These are phyloP conservation scores for Candida jianshihensis DNA, from an alignment of 805 yeast genomes.

Conservation along the genomic window DNA sequence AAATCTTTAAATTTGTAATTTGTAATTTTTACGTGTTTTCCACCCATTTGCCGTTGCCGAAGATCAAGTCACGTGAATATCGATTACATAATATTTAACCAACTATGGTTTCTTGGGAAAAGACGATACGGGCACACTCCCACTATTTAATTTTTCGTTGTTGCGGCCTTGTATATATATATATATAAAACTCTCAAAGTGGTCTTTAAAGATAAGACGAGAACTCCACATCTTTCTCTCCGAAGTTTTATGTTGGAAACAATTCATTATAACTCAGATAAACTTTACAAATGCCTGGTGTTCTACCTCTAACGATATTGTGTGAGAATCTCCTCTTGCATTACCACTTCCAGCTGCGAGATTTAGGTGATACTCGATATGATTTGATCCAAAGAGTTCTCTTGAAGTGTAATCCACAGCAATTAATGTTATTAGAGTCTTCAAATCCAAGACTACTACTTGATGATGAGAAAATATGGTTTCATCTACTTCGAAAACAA, in stretches of 20 bases:
- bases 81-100: too few species aligned
- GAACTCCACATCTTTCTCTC: background rate
- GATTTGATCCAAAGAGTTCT: slow-evolving; percentile 24
- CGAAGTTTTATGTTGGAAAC: background rate
- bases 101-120: too few species aligned
- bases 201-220: too few species aligned
- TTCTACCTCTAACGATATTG: slow-evolving; percentile 14
- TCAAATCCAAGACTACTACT: slow-evolving; percentile 26
- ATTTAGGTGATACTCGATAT: slow-evolving; percentile 27
- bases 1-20: too few species aligned
- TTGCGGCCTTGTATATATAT: too few species aligned
- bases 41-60: too few species aligned
- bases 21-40: too few species aligned
- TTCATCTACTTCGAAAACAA: slow-evolving; percentile 22
- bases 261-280: background rate
- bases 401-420: slow-evolving; percentile 24
- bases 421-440: slow-evolving; percentile 25
- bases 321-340: slow-evolving; percentile 18
- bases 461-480: slow-evolving; percentile 35
- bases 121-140: too few species aligned
- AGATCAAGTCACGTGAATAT: too few species aligned
- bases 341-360: slow-evolving; percentile 14
- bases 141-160: too few species aligned
- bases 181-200: too few species aligned
- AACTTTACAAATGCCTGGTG: slow-evolving; percentile 8